Conservation (phyloP, 2,329 filamentous ascomycete species). For the Paracamarosporium sp. region DNA sequence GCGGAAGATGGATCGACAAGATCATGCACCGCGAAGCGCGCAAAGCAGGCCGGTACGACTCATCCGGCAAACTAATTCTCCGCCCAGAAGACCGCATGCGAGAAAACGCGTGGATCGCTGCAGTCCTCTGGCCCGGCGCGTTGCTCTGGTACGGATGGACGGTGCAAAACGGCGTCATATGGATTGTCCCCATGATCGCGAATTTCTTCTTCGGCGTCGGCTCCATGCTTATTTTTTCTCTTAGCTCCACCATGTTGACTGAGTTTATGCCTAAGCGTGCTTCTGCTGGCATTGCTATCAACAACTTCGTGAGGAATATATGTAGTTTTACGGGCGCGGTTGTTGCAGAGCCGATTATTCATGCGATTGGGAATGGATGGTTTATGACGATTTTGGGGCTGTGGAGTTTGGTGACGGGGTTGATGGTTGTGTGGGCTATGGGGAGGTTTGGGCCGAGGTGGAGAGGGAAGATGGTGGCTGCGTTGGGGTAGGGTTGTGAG, state of each 20-base stretch:
- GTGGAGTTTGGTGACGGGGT: conserved; percentile 49
- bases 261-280: conserved; percentile 49
- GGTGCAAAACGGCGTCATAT: conserved; percentile 37
- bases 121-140: conserved; percentile 43
- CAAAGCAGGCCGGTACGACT: conserved; percentile 45
- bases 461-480: conserved; percentile 67
- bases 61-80: conserved; percentile 42
- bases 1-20: conserved; percentile 48
- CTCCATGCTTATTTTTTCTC: conserved; percentile 47
- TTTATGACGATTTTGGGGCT: conserved; percentile 53
- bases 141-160: conserved; percentile 49
- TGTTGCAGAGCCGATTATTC: conserved; percentile 44
- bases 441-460: conserved; percentile 66
- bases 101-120: conserved; percentile 50
- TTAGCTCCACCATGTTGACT: conserved; percentile 49
- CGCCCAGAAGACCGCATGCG: conserved; percentile 48
- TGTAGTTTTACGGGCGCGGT: conserved; percentile 45
- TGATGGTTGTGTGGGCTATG: conserved; percentile 65
- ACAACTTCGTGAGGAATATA: conserved; percentile 49
- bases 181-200: conserved; percentile 45
- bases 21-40: conserved; percentile 50
- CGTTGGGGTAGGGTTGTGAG: conserved; percentile 17
- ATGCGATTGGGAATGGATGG: conserved; percentile 49
- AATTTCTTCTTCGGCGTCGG: conserved; percentile 52
- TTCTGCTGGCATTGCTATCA: conserved; percentile 46